phyloP scores from a whole-genome alignment of 2,329 filamentous ascomycete species.

The Hypoxylon sp. region DNA sequence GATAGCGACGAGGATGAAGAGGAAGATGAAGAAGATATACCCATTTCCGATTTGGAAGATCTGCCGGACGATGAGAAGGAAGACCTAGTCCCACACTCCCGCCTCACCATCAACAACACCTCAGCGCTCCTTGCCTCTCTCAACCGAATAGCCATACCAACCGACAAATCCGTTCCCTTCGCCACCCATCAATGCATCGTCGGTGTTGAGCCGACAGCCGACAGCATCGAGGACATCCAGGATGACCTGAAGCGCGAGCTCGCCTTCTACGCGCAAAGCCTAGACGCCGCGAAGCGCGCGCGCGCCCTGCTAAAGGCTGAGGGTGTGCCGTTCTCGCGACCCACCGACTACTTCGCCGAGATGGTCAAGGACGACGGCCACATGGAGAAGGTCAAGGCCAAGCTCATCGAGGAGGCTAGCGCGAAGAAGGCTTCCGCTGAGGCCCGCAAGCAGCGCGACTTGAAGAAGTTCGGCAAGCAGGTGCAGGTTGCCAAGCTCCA shows the following conservation, averaged over 20 bases:
- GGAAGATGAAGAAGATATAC: slow-evolving; percentile 85
- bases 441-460: slow-evolving; percentile 87
- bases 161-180: slow-evolving; percentile 75
- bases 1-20: slow-evolving; percentile 70
- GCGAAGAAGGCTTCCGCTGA: slow-evolving; percentile 92
- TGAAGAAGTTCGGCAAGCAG: slow-evolving; percentile 99
- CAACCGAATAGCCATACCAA: slow-evolving; percentile 78
- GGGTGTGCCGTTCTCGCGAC: slow-evolving; percentile 84
- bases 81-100: slow-evolving; percentile 88
- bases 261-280: slow-evolving; percentile 89
- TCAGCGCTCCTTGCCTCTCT: slow-evolving; percentile 82
- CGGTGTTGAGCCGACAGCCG: slow-evolving; percentile 69
- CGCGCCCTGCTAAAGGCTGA: slow-evolving; percentile 81
- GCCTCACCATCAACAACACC: slow-evolving; percentile 97
- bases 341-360: slow-evolving; percentile 96
- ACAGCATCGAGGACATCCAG: slow-evolving; percentile 79
- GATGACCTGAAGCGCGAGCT: slow-evolving; percentile 94
- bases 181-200: slow-evolving; percentile 82
- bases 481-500: slow-evolving; percentile 96
- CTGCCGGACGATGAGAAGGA: slow-evolving; percentile 80
- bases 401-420: slow-evolving; percentile 90
- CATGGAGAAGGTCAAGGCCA: slow-evolving; percentile 96
- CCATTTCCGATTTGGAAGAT: slow-evolving; percentile 86
- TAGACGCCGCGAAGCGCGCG: slow-evolving; percentile 78
- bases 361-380: slow-evolving; percentile 99